These are phyloP conservation scores for Debaryomyces udenii DNA, from an alignment of 1,139 yeast genomes.

Conservation along the genomic window DNA sequence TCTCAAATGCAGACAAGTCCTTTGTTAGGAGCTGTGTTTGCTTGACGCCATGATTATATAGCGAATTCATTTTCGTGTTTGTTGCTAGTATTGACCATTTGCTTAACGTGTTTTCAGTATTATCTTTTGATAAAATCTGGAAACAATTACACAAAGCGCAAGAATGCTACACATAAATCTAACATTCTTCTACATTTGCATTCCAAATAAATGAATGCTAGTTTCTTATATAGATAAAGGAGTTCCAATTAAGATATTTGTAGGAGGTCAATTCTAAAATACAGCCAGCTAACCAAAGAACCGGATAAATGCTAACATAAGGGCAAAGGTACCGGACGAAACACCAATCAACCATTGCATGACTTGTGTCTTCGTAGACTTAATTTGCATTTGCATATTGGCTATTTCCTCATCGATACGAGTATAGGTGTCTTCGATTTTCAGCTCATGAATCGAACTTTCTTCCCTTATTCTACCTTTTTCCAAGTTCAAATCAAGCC, in stretches of 20 bases:
- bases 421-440: slow-evolving; percentile 92
- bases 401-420: slow-evolving; percentile 94
- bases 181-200: too few species aligned
- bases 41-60: slow-evolving; percentile 86
- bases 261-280: neutral
- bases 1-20: slow-evolving; percentile 70
- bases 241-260: too few species aligned
- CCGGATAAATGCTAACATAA: slow-evolving; percentile 87
- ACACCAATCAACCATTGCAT: slow-evolving; percentile 99
- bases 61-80: slow-evolving; percentile 56
- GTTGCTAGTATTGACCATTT: too few species aligned
- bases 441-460: slow-evolving; percentile 86
- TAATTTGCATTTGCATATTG: slow-evolving; percentile 92
- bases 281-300: slow-evolving; percentile 57
- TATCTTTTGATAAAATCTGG: too few species aligned
- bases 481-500: slow-evolving; percentile 87
- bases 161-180: too few species aligned
- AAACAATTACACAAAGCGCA: too few species aligned
- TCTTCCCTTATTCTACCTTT: slow-evolving; percentile 96
- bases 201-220: slow-evolving; percentile 1
- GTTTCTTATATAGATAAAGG: too few species aligned
- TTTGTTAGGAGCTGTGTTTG: slow-evolving; percentile 74
- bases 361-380: slow-evolving; percentile 91
- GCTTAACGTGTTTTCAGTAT: too few species aligned
- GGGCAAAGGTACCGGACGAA: slow-evolving; percentile 95